Evolutionary conservation across 1,284 basidiomycete genomes (phyloP).

Genomic region (Rhodotorula sp.): DNA sequence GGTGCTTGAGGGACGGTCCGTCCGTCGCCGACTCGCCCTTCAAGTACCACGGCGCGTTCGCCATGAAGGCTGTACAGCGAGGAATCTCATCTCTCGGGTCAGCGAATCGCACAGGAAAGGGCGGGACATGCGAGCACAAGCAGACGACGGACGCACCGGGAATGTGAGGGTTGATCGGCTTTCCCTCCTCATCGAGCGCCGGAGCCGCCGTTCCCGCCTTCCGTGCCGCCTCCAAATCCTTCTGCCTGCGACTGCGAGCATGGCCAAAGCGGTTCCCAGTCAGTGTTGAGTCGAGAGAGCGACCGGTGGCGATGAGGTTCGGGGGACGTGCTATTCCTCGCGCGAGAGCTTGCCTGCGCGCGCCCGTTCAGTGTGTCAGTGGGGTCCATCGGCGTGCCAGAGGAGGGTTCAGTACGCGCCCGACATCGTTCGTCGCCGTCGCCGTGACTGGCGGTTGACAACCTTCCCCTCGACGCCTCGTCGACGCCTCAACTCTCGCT

Average conservation of each 20-base stretch:
- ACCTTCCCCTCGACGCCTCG: too few relatives aligned
- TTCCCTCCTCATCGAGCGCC: conserved; percentile 88
- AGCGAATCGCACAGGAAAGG: not conserved
- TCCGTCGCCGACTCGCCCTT: conserved; percentile 52
- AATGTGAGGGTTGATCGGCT: conserved; percentile 96
- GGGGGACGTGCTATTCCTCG: conserved; percentile 33
- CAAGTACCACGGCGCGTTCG: conserved; percentile 96
- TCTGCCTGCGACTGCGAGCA: conserved; percentile 27
- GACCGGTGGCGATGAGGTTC: conserved; percentile 3
- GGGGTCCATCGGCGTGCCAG: too few relatives aligned
- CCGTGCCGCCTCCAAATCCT: conserved; percentile 87
- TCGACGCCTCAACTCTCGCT: not conserved
- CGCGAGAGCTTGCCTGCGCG: conserved; percentile 33
- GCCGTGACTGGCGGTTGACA: not conserved
- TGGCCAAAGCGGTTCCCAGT: not conserved
- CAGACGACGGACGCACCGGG: conserved; percentile 66
- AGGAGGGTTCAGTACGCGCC: not conserved
- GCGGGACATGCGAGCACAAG: not conserved
- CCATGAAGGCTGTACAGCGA: conserved; percentile 60
- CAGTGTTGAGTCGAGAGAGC: not conserved
- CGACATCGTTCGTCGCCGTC: conserved; percentile 1
- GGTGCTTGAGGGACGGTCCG: conserved; percentile 84
- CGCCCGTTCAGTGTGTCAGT: not conserved
- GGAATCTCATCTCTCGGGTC: conserved; percentile 54
- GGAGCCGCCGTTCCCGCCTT: conserved; percentile 97